Evolutionary conservation across 306 rosid genomes (phyloP).

Genomic region (Myrica gale): DNA sequence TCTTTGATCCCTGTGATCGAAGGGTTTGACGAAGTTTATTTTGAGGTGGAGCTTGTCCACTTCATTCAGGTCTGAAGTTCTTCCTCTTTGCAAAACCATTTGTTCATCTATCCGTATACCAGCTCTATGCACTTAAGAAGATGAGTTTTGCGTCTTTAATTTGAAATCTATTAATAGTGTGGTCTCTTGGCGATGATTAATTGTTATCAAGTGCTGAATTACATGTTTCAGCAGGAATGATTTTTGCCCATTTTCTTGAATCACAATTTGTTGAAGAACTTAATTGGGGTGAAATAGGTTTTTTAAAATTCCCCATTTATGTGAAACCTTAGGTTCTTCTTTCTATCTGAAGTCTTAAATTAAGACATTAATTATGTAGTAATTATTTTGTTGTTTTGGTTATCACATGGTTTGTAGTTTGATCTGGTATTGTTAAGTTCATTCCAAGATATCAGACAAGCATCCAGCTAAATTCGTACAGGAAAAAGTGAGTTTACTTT

Average conservation of each 20-base stretch:
- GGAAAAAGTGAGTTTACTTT: constrained; percentile 23
- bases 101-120: not conserved
- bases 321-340: not conserved
- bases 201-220: not conserved
- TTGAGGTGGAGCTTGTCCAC: constrained; percentile 93
- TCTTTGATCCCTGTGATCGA: constrained; percentile 61
- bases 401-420: not conserved
- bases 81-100: constrained; percentile 24
- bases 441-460: not conserved
- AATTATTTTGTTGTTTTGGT: not conserved
- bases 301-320: not conserved
- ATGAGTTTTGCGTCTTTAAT: constrained; percentile 10
- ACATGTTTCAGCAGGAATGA: not conserved
- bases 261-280: no score
- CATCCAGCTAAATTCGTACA: not conserved
- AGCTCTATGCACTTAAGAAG: not conserved
- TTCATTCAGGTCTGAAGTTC: constrained; percentile 74
- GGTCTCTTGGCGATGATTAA: not conserved
- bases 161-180: not conserved
- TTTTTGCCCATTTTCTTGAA: not conserved
- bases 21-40: constrained; percentile 72
- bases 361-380: not conserved
- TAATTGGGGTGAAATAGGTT: not conserved
- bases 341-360: not conserved
- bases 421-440: not conserved